These are phyloP conservation scores for Alternaria sp. DNA, from an alignment of 2,329 filamentous ascomycete genomes.

Conservation along the genomic window DNA sequence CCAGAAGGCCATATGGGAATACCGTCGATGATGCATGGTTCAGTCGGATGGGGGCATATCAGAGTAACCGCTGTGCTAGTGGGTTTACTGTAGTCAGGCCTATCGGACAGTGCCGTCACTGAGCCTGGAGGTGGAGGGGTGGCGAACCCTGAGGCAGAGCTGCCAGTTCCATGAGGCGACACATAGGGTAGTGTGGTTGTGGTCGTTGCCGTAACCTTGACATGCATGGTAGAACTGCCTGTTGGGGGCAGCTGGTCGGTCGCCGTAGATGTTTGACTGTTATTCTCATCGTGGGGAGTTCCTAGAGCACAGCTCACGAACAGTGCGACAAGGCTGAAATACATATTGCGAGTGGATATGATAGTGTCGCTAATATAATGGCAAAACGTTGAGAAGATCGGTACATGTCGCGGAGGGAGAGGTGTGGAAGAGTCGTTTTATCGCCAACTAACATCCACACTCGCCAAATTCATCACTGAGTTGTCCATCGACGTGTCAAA, in stretches of 20 bases:
- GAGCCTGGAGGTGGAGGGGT: neutral
- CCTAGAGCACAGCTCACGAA: neutral
- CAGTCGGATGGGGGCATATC: neutral
- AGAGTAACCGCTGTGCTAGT: neutral
- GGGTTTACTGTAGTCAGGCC: neutral
- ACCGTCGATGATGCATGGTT: slow-evolving; percentile 3
- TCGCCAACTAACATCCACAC: neutral
- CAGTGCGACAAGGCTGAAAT: neutral
- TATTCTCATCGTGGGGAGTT: neutral
- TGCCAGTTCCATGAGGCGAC: neutral
- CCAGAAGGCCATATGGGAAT: slow-evolving; percentile 2
- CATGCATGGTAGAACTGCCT: neutral
- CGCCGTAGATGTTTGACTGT: neutral
- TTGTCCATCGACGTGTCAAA: neutral
- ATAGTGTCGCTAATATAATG: neutral
- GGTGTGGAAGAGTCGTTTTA: neutral
- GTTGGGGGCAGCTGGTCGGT: neutral
- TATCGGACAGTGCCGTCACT: neutral
- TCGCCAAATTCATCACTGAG: neutral
- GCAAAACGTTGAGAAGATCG: neutral
- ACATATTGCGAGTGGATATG: neutral
- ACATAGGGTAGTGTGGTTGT: neutral
- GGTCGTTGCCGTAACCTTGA: neutral
- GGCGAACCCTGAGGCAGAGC: neutral
- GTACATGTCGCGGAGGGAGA: neutral